phyloP scores from a whole-genome alignment of 108 stramenopile species.

The Skeletonema potamos region DNA sequence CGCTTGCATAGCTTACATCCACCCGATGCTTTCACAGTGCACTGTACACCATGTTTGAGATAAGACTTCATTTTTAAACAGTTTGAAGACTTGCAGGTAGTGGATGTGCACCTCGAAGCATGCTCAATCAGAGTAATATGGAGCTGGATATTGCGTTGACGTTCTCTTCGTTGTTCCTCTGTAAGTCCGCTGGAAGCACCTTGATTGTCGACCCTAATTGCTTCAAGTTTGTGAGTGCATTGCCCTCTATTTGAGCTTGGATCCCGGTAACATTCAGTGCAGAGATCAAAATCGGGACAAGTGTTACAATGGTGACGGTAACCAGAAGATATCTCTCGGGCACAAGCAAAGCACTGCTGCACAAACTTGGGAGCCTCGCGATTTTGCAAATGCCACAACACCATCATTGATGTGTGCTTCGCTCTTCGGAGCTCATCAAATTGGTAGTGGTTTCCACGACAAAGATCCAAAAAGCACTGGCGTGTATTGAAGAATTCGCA shows the following conservation, averaged over 20 bases:
- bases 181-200: constrained; percentile 59
- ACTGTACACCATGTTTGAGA: constrained; percentile 74
- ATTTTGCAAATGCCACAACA: constrained; percentile 98
- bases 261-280: constrained; percentile 77
- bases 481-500: constrained; percentile 88
- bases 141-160: constrained; percentile 86
- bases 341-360: constrained; percentile 82
- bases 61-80: constrained; percentile 97
- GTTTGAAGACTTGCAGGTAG: constrained; percentile 83
- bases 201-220: constrained; percentile 65
- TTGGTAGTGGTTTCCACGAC: constrained; percentile 97
- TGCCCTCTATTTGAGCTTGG: constrained; percentile 73
- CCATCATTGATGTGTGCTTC: constrained; percentile 99
- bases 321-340: constrained; percentile 81
- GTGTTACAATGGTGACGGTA: constrained; percentile 82
- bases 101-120: constrained; percentile 87
- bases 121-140: constrained; percentile 97
- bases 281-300: constrained; percentile 93
- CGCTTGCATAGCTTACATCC: constrained; percentile 95
- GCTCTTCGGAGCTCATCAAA: constrained; percentile 97
- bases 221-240: constrained; percentile 75
- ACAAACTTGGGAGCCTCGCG: constrained; percentile 95
- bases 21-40: constrained; percentile 81
- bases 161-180: constrained; percentile 72
- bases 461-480: constrained; percentile 86